phyloP scores from a whole-genome alignment of 345 rosid species.

The Microcos paniculata region DNA sequence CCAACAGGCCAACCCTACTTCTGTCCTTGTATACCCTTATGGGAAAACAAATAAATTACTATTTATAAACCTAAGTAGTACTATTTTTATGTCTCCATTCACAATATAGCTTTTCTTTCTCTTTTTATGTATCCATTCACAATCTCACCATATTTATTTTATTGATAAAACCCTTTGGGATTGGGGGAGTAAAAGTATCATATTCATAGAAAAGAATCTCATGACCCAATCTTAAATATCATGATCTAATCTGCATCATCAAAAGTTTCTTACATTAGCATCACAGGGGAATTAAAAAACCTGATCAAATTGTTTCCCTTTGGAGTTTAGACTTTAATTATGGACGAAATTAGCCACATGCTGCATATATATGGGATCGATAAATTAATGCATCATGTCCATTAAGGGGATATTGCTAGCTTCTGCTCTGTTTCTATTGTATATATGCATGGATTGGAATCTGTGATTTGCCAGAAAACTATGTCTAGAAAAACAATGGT shows the following conservation, averaged over 20 bases:
- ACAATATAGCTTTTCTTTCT: neutral
- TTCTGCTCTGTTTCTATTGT: neutral
- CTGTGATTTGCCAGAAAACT: conserved; percentile 28
- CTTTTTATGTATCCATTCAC: neutral
- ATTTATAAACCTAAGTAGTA: no score
- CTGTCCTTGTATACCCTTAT: neutral
- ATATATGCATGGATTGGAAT: conserved; percentile 25
- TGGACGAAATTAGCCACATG: no score
- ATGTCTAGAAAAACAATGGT: conserved; percentile 21
- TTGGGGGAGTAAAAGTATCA: neutral
- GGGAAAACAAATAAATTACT: neutral
- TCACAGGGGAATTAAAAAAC: no score
- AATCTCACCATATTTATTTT: neutral
- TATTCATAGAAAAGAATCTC: neutral
- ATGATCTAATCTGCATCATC: neutral
- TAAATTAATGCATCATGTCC: no score
- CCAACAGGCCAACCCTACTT: neutral
- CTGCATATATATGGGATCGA: no score
- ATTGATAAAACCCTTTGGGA: neutral
- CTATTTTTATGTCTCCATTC: neutral
- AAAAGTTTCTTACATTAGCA: neutral
- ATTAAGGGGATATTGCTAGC: no score
- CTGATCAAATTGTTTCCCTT: neutral
- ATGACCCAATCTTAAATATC: neutral
- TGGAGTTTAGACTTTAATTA: neutral